phyloP scores from a whole-genome alignment of 257 asterid genomes.

The Mitragyna speciosa region DNA sequence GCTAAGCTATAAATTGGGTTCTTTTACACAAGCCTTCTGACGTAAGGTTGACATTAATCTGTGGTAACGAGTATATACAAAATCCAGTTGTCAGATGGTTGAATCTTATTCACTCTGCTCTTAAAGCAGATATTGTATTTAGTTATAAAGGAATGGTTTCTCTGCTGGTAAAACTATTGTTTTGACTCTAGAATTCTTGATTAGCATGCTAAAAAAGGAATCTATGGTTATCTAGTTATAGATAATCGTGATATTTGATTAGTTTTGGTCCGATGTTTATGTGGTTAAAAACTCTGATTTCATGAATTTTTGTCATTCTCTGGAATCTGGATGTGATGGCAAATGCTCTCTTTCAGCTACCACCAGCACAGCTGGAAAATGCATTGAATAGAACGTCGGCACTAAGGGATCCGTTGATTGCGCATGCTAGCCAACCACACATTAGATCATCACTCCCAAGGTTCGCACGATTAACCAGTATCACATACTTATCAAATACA shows the following conservation, averaged over 20 bases:
- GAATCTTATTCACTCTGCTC: background rate
- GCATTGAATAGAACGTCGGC: slow-evolving; percentile 73
- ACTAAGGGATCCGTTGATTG: slow-evolving; percentile 80
- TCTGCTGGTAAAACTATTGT: background rate
- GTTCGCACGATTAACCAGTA: slow-evolving; percentile 28
- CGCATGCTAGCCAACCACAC: slow-evolving; percentile 82
- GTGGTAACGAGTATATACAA: background rate
- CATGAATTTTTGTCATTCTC: background rate
- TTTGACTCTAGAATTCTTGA: background rate
- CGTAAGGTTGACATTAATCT: background rate
- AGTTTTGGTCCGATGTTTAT: background rate
- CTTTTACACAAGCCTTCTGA: background rate
- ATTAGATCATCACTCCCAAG: slow-evolving; percentile 88
- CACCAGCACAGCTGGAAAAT: slow-evolving; percentile 89
- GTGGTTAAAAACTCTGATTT: background rate
- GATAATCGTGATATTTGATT: background rate
- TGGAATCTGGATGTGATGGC: background rate
- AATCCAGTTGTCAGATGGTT: background rate
- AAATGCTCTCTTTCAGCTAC: slow-evolving; percentile 58
- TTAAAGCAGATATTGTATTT: background rate
- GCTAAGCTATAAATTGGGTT: background rate
- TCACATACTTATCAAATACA: background rate
- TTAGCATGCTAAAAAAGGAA: background rate
- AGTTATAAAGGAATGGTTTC: background rate
- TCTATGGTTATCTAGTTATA: background rate